These are phyloP conservation scores for Scorias spongiosa DNA, from an alignment of 2,329 filamentous ascomycete genomes.

Conservation along the genomic window DNA sequence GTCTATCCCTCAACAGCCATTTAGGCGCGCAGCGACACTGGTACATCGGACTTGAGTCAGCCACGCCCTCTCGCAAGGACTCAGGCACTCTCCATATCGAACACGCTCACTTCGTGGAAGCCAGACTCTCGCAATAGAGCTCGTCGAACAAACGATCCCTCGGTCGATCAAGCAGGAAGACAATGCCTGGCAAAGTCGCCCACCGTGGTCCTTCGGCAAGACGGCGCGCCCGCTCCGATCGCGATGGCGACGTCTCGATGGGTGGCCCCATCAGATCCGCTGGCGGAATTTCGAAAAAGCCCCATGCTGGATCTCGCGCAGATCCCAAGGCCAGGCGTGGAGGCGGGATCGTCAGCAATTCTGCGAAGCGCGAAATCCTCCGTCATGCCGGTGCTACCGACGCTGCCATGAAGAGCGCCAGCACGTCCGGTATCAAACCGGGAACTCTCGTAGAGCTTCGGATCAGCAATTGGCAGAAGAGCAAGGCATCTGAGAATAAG, in stretches of 20 bases:
- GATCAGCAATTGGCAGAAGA: conserved; percentile 27
- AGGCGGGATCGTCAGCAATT: conserved; percentile 7
- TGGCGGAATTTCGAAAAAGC: conserved; percentile 14
- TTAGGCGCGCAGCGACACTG: too few species aligned
- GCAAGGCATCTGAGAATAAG: conserved; percentile 19
- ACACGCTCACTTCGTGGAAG: too few species aligned
- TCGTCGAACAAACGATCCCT: too few species aligned
- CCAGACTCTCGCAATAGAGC: too few species aligned
- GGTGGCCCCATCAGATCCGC: conserved; percentile 26
- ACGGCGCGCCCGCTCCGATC: conserved; percentile 26
- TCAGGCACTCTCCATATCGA: too few species aligned
- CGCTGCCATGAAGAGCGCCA: conserved; percentile 11
- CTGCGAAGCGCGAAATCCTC: conserved; percentile 16
- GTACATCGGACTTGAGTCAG: too few species aligned
- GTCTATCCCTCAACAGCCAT: too few species aligned
- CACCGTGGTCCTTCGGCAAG: neutral
- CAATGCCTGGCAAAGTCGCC: neutral
- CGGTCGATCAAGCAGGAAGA: neutral
- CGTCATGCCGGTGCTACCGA: conserved; percentile 17
- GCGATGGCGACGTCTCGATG: conserved; percentile 49
- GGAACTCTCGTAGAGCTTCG: conserved; percentile 20
- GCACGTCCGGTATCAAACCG: conserved; percentile 2
- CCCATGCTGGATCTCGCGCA: conserved; percentile 7
- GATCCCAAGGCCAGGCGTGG: conserved; percentile 9
- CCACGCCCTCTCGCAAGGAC: too few species aligned